phyloP scores from a whole-genome alignment of 176 grass and related monocot species.

The Phyllostachys edulis region DNA sequence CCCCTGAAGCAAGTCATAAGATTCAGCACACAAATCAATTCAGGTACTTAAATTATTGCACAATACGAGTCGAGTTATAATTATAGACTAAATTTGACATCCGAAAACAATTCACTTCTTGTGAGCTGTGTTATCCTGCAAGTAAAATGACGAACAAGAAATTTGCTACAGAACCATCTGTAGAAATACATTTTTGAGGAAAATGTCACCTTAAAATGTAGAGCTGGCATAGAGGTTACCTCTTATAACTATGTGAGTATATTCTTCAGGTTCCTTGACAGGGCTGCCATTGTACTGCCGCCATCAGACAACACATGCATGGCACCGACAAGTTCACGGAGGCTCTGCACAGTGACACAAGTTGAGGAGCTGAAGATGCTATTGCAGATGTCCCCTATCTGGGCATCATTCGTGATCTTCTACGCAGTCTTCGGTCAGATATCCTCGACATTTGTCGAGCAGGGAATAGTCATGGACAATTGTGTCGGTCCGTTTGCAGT shows the following conservation, averaged over 20 bases:
- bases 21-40: slow-evolving; percentile 30
- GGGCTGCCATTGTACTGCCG: slow-evolving; percentile 32
- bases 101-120: neutral
- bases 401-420: slow-evolving; percentile 37
- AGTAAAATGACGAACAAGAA: neutral
- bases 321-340: neutral
- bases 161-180: too few species aligned
- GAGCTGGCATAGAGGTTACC: too few species aligned
- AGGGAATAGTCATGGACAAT: slow-evolving; percentile 41
- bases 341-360: slow-evolving; percentile 49
- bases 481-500: slow-evolving; percentile 28
- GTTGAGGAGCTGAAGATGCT: slow-evolving; percentile 53
- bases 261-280: slow-evolving; percentile 45
- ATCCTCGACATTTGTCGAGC: slow-evolving; percentile 4
- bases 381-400: slow-evolving; percentile 18
- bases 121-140: neutral
- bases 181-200: too few species aligned
- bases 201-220: too few species aligned
- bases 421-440: neutral
- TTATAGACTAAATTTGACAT: neutral
- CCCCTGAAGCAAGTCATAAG: neutral
- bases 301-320: neutral
- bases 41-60: neutral
- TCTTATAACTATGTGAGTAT: neutral
- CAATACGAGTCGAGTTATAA: neutral